Evolutionary conservation across 2,329 filamentous ascomycete genomes (phyloP), one percentile per base, ranked within the genome.

Genomic region (Talaromyces sp.): DNA sequence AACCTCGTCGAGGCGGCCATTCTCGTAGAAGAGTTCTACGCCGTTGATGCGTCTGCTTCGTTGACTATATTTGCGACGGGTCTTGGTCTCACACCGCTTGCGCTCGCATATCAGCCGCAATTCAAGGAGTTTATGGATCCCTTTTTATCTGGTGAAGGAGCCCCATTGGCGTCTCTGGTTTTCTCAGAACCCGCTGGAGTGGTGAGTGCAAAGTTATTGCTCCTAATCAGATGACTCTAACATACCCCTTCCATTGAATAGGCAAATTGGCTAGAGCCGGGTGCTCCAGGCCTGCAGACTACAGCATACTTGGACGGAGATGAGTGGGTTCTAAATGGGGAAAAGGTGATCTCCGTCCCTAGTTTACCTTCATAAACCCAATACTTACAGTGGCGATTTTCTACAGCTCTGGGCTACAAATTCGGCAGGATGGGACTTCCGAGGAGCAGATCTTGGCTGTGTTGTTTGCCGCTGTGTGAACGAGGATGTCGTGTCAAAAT

Each of bases 381-480:
- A 41, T 26, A 53, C 31, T 60, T n/a, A 60, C 55, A 4, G 19
- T 55, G 57, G 57, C 1, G 57, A 46, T n/a, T 54, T 54, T 51
- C 29, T 2, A 43, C 58, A 80, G 78, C 71, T 83, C 43, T 85
- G 82, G 82, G 80, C 82, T 11, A 83, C 81, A 1, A 85, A 84
- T 65, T 76, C 74, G 56, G 78, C 75, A 0, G 82, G 82, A 14
- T 85, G 81, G 82, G 82, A 84, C 61, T 75, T 76, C 46, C 71
- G 73, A 57, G 82, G 82, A 10, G 80, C 81, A 1, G 80, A 84
- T 49, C 70, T 85, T 1, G 75, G 78, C 58, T 84, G 81, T 62
- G 75, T 84, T 7, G 78, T 83, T 4, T 84, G 81, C 66, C 79
- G 81, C 13, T 71, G 78, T 49, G 35, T 66, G 10, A 58, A 62